Percentiles rank a stretch among this genome's conserved stretches.
Evolutionary conservation across 2,329 filamentous ascomycete species (phyloP).

Genomic region (Aureobasidium namibiae): DNA sequence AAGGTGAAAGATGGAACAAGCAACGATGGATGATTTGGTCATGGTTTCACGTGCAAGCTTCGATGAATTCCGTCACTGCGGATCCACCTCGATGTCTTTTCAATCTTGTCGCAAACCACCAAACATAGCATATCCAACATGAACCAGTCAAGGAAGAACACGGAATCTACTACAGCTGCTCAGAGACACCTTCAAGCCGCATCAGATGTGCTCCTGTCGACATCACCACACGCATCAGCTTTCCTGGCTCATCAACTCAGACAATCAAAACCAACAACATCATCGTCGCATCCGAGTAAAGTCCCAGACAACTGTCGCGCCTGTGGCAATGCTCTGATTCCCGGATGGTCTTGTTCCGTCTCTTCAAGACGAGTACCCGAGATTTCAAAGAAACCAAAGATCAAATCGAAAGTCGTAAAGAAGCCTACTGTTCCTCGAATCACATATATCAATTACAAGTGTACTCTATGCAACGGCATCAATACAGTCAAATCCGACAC

Average conservation of each 20-base stretch:
- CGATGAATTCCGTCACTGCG: conserved; percentile 4
- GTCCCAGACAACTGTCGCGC: conserved; percentile 22
- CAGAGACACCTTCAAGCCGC: conserved; percentile 8
- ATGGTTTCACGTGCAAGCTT: conserved; percentile 1
- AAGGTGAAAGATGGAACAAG: background rate
- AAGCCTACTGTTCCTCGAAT: background rate
- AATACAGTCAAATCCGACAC: background rate
- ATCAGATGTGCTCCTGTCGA: background rate
- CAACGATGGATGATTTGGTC: background rate
- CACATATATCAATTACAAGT: conserved; percentile 3
- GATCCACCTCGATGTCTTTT: background rate
- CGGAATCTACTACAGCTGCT: background rate
- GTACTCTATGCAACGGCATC: background rate
- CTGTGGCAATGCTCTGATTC: conserved; percentile 30
- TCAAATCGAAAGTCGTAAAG: conserved; percentile 1
- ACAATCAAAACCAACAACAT: background rate
- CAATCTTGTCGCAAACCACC: background rate
- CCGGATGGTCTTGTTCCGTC: conserved; percentile 27
- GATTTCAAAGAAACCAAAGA: background rate
- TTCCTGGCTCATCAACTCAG: conserved; percentile 8
- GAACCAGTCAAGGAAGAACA: background rate
- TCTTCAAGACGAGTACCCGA: background rate
- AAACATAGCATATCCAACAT: background rate
- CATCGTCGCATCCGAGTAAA: background rate
- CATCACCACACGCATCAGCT: conserved; percentile 12